A percentile compares a stretch with the other conserved stretches of the same genome.
These are phyloP conservation scores for Boletus huronensis DNA, from an alignment of 768 basidiomycete species.

Conservation along the genomic window DNA sequence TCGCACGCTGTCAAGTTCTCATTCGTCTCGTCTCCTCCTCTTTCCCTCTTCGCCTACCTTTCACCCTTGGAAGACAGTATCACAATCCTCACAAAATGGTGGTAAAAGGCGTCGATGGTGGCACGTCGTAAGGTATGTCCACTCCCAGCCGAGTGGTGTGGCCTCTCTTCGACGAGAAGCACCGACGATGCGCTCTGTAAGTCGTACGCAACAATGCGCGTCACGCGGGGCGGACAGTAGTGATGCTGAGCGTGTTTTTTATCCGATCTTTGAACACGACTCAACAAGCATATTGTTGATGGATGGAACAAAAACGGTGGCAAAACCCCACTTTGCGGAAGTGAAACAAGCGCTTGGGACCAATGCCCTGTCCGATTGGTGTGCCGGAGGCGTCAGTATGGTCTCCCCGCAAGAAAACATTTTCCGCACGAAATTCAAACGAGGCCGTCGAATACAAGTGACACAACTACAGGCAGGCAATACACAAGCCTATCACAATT, in stretches of 20 bases:
- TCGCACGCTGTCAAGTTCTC: too few species aligned
- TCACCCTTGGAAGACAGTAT: not conserved
- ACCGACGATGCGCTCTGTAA: not conserved
- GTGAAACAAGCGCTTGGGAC: not conserved
- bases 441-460: not conserved
- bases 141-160: not conserved
- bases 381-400: not conserved
- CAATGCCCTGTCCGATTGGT: not conserved
- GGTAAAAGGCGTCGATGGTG: not conserved
- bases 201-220: not conserved
- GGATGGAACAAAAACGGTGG: not conserved
- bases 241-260: not conserved
- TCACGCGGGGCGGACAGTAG: too few species aligned
- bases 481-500: too few species aligned
- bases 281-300: not conserved
- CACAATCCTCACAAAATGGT: not conserved
- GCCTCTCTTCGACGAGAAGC: not conserved
- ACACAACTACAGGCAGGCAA: not conserved
- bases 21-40: not conserved
- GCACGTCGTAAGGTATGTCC: not conserved
- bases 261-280: not conserved
- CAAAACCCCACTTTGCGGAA: not conserved
- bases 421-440: too few species aligned
- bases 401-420: not conserved
- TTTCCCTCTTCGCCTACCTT: too few species aligned